Conservation (phyloP, 331 rosid genomes). For the Arachis monticola region DNA sequence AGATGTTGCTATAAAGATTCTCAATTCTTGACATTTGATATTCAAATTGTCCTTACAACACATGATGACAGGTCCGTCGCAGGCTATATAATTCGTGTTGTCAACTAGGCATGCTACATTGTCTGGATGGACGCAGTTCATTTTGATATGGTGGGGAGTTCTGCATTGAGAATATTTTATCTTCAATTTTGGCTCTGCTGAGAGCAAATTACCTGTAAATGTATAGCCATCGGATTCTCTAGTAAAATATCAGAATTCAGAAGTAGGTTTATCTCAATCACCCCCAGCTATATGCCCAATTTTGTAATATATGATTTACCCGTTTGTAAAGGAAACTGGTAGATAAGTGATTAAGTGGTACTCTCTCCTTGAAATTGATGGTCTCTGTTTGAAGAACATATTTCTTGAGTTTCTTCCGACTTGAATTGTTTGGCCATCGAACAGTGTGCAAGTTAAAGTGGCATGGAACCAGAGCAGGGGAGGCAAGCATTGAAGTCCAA, state of each 20-base stretch:
- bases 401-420: too few relatives aligned
- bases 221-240: conserved; percentile 46
- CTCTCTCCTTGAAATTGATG: not conserved
- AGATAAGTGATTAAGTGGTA: not conserved
- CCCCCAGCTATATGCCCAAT: conserved; percentile 35
- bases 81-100: conserved; percentile 35
- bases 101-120: conserved; percentile 43
- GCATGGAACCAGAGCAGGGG: not conserved
- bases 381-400: not conserved
- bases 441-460: not conserved
- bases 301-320: conserved; percentile 42
- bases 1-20: conserved; percentile 40
- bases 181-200: conserved; percentile 57
- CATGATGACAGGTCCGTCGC: conserved; percentile 43
- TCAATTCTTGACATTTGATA: conserved; percentile 36
- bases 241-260: conserved; percentile 21
- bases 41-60: conserved; percentile 25
- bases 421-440: too few relatives aligned
- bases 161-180: conserved; percentile 47
- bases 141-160: conserved; percentile 39
- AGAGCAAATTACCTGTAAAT: conserved; percentile 66
- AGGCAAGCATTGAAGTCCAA: not conserved
- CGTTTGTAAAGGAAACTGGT: conserved; percentile 34
- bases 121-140: conserved; percentile 40
- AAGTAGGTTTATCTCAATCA: conserved; percentile 23